Evolutionary conservation across 169 alveolate species (phyloP).

Genomic region (Theileria parva): DNA sequence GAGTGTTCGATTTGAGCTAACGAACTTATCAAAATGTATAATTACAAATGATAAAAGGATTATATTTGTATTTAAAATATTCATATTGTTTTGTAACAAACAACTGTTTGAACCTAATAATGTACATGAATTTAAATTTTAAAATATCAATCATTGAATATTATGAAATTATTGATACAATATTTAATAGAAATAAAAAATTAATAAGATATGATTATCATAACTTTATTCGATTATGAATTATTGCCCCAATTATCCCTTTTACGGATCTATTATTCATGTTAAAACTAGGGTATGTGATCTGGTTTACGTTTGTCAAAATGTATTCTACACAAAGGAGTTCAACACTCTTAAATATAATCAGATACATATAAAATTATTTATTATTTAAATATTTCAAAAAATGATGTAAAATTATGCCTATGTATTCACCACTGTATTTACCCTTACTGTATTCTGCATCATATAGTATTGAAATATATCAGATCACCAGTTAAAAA

Average conservation of each 20-base stretch:
- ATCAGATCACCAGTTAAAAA: neutral
- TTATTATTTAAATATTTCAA: neutral
- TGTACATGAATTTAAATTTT: too few species aligned
- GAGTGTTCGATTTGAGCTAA: neutral
- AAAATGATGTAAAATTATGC: too few species aligned
- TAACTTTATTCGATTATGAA: neutral
- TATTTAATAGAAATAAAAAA: neutral
- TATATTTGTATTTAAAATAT: neutral
- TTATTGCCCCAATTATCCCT: neutral
- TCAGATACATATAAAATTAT: neutral
- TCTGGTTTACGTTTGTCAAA: neutral
- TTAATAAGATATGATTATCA: neutral
- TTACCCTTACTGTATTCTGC: neutral
- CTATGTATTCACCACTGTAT: neutral
- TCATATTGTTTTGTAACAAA: neutral
- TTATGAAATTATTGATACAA: neutral
- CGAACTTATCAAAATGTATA: neutral
- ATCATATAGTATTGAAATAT: neutral
- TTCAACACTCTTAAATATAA: neutral
- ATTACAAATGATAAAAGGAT: neutral
- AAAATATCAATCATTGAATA: neutral
- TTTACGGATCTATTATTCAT: neutral
- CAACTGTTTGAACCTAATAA: neutral
- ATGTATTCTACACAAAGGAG: neutral
- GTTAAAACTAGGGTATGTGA: neutral